phyloP scores from a whole-genome alignment of 2,329 filamentous ascomycete species.

The Diaporthe ilicicola region DNA sequence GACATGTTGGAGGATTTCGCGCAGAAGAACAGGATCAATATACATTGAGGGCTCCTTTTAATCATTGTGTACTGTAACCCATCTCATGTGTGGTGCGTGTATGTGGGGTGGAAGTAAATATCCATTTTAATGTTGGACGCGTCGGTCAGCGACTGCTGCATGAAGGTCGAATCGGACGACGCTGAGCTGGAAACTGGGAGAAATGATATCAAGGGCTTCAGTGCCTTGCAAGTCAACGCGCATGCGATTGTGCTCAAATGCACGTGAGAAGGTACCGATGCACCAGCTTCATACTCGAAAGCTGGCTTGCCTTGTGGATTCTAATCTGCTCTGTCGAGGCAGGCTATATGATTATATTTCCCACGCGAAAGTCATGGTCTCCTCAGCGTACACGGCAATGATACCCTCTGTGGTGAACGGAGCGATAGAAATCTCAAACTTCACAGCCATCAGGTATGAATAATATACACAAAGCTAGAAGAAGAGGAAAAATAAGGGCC shows the following conservation, averaged over 20 bases:
- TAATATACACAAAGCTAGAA: no score
- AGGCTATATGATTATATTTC: no score
- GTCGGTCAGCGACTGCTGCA: background rate
- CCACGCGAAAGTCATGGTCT: background rate
- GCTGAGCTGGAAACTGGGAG: background rate
- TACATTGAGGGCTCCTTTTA: background rate
- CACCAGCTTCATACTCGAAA: no score
- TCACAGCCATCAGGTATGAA: no score
- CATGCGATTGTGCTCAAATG: no score
- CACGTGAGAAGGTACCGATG: background rate
- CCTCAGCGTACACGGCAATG: no score
- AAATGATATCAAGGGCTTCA: background rate
- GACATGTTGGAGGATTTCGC: conserved; percentile 35
- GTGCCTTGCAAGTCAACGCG: background rate
- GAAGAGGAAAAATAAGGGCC: no score
- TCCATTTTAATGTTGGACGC: background rate
- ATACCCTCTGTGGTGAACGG: background rate
- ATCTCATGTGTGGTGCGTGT: background rate
- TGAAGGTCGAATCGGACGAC: background rate
- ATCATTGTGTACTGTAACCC: background rate
- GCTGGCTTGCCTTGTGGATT: background rate
- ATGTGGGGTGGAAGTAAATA: background rate
- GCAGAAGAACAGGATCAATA: conserved; percentile 27
- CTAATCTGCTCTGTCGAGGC: no score
- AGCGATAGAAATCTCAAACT: no score